phyloP scores from a whole-genome alignment of 805 yeast genomes.

The Metschnikowia orientalis region DNA sequence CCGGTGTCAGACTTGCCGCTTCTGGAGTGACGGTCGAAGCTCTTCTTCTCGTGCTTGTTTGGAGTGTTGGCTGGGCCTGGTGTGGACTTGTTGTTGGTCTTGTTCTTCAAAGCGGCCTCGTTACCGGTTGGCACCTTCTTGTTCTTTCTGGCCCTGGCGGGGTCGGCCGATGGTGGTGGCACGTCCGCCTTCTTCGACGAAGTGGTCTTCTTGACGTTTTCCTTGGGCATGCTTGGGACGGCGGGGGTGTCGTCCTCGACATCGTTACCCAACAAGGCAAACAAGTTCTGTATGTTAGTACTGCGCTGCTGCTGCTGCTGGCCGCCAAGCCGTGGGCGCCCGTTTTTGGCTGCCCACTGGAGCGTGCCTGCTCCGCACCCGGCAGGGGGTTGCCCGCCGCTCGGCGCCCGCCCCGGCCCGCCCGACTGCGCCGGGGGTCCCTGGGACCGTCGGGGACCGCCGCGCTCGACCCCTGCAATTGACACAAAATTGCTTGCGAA shows the following conservation, averaged over 20 bases:
- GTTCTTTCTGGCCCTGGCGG: slow-evolving; percentile 71
- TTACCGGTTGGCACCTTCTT: slow-evolving; percentile 73
- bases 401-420: background rate
- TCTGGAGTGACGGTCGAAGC: slow-evolving; percentile 83
- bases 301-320: background rate
- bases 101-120: slow-evolving; percentile 75
- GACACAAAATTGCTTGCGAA: background rate
- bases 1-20: slow-evolving; percentile 78
- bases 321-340: background rate
- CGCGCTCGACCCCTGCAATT: no score
- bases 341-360: background rate
- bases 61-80: slow-evolving; percentile 52
- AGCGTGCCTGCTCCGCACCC: background rate
- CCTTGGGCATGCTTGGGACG: slow-evolving; percentile 57
- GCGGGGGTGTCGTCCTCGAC: slow-evolving; percentile 67
- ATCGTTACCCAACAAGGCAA: slow-evolving; percentile 82
- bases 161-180: slow-evolving; percentile 78
- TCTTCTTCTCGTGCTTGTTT: slow-evolving; percentile 51
- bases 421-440: background rate
- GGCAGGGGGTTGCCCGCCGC: background rate
- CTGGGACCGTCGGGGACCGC: background rate
- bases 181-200: slow-evolving; percentile 84
- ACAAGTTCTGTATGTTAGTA: slow-evolving; percentile 55
- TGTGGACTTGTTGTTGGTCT: slow-evolving; percentile 62
- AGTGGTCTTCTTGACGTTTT: slow-evolving; percentile 74